Evolutionary conservation across 1,284 basidiomycete genomes (phyloP).

Genomic region (Ceratobasidium sp.): DNA sequence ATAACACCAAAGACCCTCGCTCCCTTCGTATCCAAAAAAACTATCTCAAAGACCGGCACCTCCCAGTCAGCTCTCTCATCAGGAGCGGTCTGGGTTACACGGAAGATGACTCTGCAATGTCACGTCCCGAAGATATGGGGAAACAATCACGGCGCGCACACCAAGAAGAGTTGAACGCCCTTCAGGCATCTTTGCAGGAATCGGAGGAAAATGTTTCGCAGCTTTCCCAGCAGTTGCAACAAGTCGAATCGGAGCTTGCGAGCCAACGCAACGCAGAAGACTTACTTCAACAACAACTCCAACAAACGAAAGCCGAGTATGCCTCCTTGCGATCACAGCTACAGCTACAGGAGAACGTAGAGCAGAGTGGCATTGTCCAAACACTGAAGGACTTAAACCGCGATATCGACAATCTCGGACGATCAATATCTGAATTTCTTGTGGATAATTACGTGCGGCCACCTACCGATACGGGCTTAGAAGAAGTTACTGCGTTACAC

Average conservation of each 20-base stretch:
- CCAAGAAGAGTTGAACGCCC: neutral
- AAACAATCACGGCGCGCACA: neutral
- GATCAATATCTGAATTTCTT: constrained; percentile 16
- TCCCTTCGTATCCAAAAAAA: constrained; percentile 18
- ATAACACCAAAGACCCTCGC: neutral
- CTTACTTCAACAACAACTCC: constrained; percentile 9
- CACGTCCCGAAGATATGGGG: neutral
- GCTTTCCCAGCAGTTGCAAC: neutral
- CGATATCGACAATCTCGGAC: constrained; percentile 27
- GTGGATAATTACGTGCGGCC: constrained; percentile 3
- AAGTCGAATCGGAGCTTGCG: neutral
- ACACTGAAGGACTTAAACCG: constrained; percentile 35
- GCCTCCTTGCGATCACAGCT: constrained; percentile 41
- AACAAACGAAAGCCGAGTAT: constrained; percentile 31
- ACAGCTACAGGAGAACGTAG: constrained; percentile 33
- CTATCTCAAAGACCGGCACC: neutral
- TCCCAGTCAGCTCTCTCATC: neutral
- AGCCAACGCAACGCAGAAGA: neutral
- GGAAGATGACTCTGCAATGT: constrained; percentile 4
- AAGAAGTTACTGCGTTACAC: constrained; percentile 17
- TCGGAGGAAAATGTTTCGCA: neutral
- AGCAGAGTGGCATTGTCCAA: constrained; percentile 38
- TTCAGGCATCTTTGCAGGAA: too few relatives aligned
- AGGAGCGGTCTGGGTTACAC: constrained; percentile 12
- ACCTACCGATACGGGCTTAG: neutral